Base-by-base conservation (phyloP, 202 grass and related monocot species). In the Setaria viridis region DNA sequence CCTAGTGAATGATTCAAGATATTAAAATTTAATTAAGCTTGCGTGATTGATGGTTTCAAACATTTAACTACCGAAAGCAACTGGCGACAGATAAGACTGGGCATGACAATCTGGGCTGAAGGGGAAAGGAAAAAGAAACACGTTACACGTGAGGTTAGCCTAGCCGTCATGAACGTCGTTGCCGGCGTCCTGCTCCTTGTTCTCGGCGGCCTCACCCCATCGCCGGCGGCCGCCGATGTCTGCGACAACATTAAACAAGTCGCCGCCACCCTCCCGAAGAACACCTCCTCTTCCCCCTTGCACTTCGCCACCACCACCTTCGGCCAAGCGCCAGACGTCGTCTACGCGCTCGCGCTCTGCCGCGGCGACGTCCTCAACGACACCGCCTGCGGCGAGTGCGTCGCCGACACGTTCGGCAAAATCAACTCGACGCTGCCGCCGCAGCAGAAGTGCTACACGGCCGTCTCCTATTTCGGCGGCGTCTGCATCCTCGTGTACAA, bases 311-410 rank as follows among this genome's bases (percentile, higher is more conserved):
- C 79, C 32, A 2, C 79, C 42, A 32, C 43, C 63, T 20, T 60
- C n/a, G 85, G 85, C 30, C 72, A 77, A 14, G 19, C 43, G 3
- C 63, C 71, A 3, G 71, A 87, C 32, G 53, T 62, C 19, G 62
- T 77, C 20, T 70, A 82, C 32, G 85, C 72, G 9, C 72, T 87
- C 9, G 85, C 85, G 13, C 79, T 87, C 79, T 82, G 79, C 79
- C 71, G 42, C 53, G 85, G 85, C 34, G 86, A 83, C 86, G 15
- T 67, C 47, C 32, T 63, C 42, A 16, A 82, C 71, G 20, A 10
- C 79, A 10, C 79, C 9, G 12, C 30, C 60, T 82, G 85, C 1
- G 79, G 51, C 6, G 6, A 14, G 3, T 87, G 79, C 71, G 64
- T 82, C 59, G 6, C 25, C 35, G 1, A 1, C 62, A 76, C 60